Conservation (phyloP, 768 basidiomycete genomes). For the Leccinum aurantiacum region DNA sequence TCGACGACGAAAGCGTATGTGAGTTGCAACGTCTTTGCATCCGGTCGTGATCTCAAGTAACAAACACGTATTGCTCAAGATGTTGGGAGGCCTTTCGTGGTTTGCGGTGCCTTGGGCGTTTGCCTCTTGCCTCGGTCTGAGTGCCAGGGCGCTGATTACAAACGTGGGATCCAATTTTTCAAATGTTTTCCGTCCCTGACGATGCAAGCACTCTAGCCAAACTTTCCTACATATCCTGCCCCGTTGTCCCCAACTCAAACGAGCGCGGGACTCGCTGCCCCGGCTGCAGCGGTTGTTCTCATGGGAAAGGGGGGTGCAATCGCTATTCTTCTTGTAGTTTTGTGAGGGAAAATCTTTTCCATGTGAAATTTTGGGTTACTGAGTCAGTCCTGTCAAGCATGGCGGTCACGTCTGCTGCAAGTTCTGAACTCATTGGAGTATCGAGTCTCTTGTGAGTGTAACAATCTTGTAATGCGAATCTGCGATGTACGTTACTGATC, state of each 20-base stretch:
- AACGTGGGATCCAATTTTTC: constrained; percentile 22
- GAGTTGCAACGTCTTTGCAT: constrained; percentile 12
- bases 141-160: constrained; percentile 37
- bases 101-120: constrained; percentile 55
- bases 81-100: constrained; percentile 60
- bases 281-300: constrained; percentile 46
- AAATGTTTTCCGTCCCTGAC: not conserved
- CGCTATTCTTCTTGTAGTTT: constrained; percentile 45
- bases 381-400: constrained; percentile 26
- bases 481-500: not conserved
- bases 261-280: constrained; percentile 46
- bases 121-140: constrained; percentile 47
- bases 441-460: constrained; percentile 42
- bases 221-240: constrained; percentile 54
- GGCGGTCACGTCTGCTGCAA: constrained; percentile 49
- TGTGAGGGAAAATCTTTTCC: constrained; percentile 21
- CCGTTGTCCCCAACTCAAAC: constrained; percentile 38
- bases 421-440: constrained; percentile 47
- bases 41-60: not conserved
- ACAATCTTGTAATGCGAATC: not conserved
- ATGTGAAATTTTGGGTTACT: not conserved
- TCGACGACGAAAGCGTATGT: constrained; percentile 54
- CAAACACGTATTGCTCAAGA: constrained; percentile 27
- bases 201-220: constrained; percentile 34
- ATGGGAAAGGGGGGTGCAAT: constrained; percentile 47